Base-by-base conservation (phyloP, 768 basidiomycete genomes). In the Hygrocybe coccinea region DNA sequence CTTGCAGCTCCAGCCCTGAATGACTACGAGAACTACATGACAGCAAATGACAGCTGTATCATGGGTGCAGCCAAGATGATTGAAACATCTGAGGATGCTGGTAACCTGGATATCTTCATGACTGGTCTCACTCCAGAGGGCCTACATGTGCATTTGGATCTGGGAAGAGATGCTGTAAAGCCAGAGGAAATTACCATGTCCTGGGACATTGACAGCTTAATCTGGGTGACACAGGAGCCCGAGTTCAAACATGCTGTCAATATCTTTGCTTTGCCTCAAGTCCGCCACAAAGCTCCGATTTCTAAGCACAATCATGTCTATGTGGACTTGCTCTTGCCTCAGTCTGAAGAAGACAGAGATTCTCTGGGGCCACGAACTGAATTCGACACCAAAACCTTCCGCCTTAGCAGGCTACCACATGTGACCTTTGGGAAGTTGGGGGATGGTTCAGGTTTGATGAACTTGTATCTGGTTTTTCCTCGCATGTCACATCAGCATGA, bases 381-480 rank as follows among this genome's bases (percentile, higher is more conserved):
- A 34, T 59, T 58, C 58, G 21, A n/a, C 15, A 19, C 10, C 11
- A 48, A 39, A 11, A 9, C 35, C 14, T 54, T 50, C 41, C 33
- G 21, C 15, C 54, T 60, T 4, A 57, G 53, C 46, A 46, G 41
- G n/a, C 50, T 62, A 7, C 63, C 63, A 5, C 63, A 64, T 43
- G 12, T 64, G 19, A 10, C 21, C 5, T 46, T 64, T 45, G 63
- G 59, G 34, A 55, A 50, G 19, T 14, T 62, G 25, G 61, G 61
- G 5, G 56, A 52, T 39, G 56, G 39, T 4, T 29, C 34, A 1
- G 37, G 24, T 37, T 46, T 15, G 17, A 50, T 60, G 15, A 62
- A 65, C 41, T 7, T 65, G 17, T 50, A 59, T 10, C 33, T 65
- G 36, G 50, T 62, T 29, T 61, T 63, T 39, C 64, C 64, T 17